Percentiles rank a stretch among this genome's conserved stretches.
Evolutionary conservation across 2,329 filamentous ascomycete genomes (phyloP).

Genomic region (Boeremia exigua): DNA sequence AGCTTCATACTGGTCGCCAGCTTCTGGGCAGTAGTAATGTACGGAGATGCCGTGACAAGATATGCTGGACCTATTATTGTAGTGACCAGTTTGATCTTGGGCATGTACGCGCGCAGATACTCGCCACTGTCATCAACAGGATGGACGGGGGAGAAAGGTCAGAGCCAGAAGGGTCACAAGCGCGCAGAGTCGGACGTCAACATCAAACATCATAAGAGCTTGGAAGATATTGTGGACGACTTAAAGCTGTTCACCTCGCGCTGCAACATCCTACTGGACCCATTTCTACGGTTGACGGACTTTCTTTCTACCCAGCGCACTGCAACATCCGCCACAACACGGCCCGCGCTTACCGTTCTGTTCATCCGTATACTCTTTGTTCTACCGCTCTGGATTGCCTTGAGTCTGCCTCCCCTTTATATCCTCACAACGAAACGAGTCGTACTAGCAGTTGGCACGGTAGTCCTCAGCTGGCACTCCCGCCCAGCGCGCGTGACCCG

Average conservation of each 20-base stretch:
- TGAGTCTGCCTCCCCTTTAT: slow-evolving; percentile 82
- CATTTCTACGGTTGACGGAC: slow-evolving; percentile 85
- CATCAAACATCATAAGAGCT: slow-evolving; percentile 85
- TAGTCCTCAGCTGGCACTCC: slow-evolving; percentile 91
- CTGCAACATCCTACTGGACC: slow-evolving; percentile 91
- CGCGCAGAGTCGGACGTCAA: slow-evolving; percentile 63
- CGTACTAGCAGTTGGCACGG: slow-evolving; percentile 82
- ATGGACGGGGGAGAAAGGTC: slow-evolving; percentile 68
- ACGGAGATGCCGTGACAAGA: slow-evolving; percentile 82
- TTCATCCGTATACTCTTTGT: slow-evolving; percentile 88
- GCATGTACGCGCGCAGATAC: slow-evolving; percentile 91
- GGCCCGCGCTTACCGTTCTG: slow-evolving; percentile 85
- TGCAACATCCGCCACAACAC: slow-evolving; percentile 87
- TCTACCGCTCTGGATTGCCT: slow-evolving; percentile 83
- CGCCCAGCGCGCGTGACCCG: slow-evolving; percentile 83
- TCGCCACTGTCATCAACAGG: slow-evolving; percentile 88
- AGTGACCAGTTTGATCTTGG: slow-evolving; percentile 78
- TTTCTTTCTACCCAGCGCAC: slow-evolving; percentile 91
- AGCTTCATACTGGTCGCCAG: slow-evolving; percentile 85
- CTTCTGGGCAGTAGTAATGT: slow-evolving; percentile 87
- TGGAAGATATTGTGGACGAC: slow-evolving; percentile 97
- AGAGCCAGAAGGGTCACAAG: slow-evolving; percentile 62
- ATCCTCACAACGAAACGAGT: slow-evolving; percentile 88
- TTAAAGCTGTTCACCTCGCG: slow-evolving; percentile 87
- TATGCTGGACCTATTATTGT: slow-evolving; percentile 84